phyloP scores from a whole-genome alignment of 768 basidiomycete genomes.

The Hericium alpestre region DNA sequence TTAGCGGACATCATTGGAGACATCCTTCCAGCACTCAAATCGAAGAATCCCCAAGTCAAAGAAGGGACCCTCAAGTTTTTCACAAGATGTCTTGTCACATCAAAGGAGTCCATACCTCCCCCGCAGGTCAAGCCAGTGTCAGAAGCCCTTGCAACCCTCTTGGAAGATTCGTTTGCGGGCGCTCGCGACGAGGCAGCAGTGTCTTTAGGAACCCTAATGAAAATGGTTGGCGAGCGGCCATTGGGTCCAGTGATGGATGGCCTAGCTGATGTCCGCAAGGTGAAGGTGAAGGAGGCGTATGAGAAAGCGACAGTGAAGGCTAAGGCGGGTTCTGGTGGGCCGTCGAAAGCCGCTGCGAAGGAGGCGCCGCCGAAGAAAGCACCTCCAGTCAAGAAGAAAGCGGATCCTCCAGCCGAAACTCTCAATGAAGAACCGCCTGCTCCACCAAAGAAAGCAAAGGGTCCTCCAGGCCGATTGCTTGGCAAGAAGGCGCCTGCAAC shows the following conservation, averaged over 20 bases:
- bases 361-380: conserved; percentile 12
- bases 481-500: conserved; percentile 39
- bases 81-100: conserved; percentile 62
- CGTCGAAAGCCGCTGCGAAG: conserved; percentile 3
- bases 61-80: conserved; percentile 87
- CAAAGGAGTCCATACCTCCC: conserved; percentile 57
- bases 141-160: conserved; percentile 59
- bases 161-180: conserved; percentile 85
- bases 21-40: conserved; percentile 61
- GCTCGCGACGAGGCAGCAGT: conserved; percentile 85
- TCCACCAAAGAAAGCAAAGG: conserved; percentile 29
- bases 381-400: conserved; percentile 25
- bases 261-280: conserved; percentile 77
- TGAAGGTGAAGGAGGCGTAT: conserved; percentile 88
- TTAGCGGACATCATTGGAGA: conserved; percentile 79
- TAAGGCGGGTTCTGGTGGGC: conserved; percentile 50
- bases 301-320: conserved; percentile 89
- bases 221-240: conserved; percentile 90
- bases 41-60: conserved; percentile 96
- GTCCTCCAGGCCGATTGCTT: conserved; percentile 42
- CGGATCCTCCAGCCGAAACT: conserved; percentile 18
- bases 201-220: conserved; percentile 85
- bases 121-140: conserved; percentile 75
- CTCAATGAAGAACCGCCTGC: conserved; percentile 24
- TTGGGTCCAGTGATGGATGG: conserved; percentile 80